Base-by-base conservation (phyloP, 2,329 filamentous ascomycete species). In the Aspergillus tubingensis region DNA sequence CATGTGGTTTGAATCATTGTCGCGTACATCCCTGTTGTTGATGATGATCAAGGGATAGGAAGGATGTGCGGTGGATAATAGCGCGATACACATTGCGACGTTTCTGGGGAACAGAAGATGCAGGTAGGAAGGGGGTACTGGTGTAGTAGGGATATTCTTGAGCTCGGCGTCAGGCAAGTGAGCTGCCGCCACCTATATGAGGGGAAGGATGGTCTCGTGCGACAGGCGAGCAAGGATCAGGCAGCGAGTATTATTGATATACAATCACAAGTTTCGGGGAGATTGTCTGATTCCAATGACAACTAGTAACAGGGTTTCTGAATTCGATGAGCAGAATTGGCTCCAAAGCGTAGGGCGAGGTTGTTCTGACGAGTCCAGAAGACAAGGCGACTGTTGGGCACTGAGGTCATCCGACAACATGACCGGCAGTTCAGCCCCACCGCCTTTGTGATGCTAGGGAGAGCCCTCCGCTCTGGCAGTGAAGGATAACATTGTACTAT, bases 51-150 rank as follows among this genome's bases (percentile, higher is more conserved):
- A 82, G 25, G 88, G 83, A 76, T 93, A 93, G 66, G 84, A 81
- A 8, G 91, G 90, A 72, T 93, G 90, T 49, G 88, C 83, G 17
- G 90, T 93, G 25, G 90, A 91, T 60, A 91, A 80, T 49, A 93
- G 80, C 52, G 87, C 85, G 75, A 91, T 91, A 73, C 88, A 91
- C 88, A 91, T 91, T 7, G 44, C 58, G 57, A 17, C 21, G 43
- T 3, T 38, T 56, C 15, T 32, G 2, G 17, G 19, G 11, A 21
- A 25, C 51, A 39, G 39, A 36, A 30, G 32, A 21, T 3, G 43
- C 30, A 57, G 41, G 43, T 21, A 38, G 19, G 36, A 47, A 30
- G 10, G 38, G 21, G 25, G 38, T n/a, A 32, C 27, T 50, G 47
- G 41, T 11, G 23, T 21, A 39, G 17, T 21, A 39, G 13, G 21